phyloP scores from a whole-genome alignment of 129 eudicot species.

The Escallonia herrerae region DNA sequence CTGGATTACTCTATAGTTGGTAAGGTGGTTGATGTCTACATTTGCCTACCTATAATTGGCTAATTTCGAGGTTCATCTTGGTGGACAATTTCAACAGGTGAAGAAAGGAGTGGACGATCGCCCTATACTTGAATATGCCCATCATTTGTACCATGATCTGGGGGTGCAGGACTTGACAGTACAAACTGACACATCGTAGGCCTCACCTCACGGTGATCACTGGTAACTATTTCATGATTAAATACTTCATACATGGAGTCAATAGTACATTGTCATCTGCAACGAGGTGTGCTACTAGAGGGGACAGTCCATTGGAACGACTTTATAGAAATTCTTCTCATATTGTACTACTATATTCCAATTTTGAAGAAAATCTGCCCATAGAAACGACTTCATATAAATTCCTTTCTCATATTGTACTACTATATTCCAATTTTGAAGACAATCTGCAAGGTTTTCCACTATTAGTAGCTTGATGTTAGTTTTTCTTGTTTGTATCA shows the following conservation, averaged over 20 bases:
- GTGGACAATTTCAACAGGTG: slow-evolving; percentile 35
- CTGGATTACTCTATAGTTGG: neutral
- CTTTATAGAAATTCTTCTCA: too few relatives aligned
- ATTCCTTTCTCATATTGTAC: too few relatives aligned
- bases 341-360: too few relatives aligned
- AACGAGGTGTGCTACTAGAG: too few relatives aligned
- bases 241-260: neutral
- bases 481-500: too few relatives aligned
- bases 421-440: too few relatives aligned
- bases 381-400: too few relatives aligned
- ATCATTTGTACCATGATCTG: slow-evolving; percentile 77
- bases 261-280: too few relatives aligned
- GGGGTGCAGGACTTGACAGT: slow-evolving; percentile 82
- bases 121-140: slow-evolving; percentile 52
- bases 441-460: too few relatives aligned
- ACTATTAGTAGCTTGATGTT: too few relatives aligned
- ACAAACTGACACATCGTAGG: slow-evolving; percentile 45
- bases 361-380: too few relatives aligned
- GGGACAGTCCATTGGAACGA: too few relatives aligned
- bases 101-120: slow-evolving; percentile 63
- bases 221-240: neutral
- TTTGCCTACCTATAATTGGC: neutral
- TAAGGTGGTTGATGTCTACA: neutral
- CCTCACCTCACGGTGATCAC: neutral
- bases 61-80: neutral